A percentile compares a stretch with the other conserved stretches of the same genome.
phyloP scores from a whole-genome alignment of 2,329 filamentous ascomycete species.

The Pezicula rhizophila region DNA sequence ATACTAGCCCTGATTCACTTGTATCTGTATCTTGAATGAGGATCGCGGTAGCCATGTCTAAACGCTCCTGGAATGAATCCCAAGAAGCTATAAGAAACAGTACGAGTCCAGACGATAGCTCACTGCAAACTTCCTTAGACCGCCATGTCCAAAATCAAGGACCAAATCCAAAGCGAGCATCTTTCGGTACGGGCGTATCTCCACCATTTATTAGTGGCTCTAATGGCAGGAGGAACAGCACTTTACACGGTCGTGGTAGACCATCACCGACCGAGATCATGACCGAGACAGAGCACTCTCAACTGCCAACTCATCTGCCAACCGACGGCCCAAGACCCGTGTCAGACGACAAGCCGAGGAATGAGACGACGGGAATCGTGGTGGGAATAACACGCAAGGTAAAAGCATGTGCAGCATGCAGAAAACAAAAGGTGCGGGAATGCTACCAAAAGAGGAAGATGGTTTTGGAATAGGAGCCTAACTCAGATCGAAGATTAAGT shows the following conservation, averaged over 20 bases:
- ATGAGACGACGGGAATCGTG: background rate
- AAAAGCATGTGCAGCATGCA: slow-evolving; percentile 45
- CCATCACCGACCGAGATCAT: background rate
- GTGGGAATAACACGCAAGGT: slow-evolving; percentile 34
- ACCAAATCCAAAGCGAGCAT: background rate
- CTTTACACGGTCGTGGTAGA: background rate
- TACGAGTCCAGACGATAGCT: background rate
- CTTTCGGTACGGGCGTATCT: background rate
- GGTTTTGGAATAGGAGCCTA: background rate
- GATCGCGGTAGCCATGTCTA: background rate
- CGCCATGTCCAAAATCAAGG: background rate
- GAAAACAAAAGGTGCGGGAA: slow-evolving; percentile 41
- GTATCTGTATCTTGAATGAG: too few relatives aligned
- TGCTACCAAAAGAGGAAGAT: background rate
- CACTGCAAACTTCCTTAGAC: background rate
- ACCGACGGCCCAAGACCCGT: background rate
- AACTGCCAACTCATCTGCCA: background rate
- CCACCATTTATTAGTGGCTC: background rate
- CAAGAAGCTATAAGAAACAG: background rate
- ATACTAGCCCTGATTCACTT: too few relatives aligned
- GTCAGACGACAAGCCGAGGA: background rate
- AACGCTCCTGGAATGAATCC: background rate
- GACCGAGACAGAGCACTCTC: background rate
- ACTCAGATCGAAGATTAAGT: slow-evolving; percentile 29
- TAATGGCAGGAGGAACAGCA: background rate